Base-by-base conservation (phyloP, 2,329 filamentous ascomycete genomes). In the Periconia digitata region DNA sequence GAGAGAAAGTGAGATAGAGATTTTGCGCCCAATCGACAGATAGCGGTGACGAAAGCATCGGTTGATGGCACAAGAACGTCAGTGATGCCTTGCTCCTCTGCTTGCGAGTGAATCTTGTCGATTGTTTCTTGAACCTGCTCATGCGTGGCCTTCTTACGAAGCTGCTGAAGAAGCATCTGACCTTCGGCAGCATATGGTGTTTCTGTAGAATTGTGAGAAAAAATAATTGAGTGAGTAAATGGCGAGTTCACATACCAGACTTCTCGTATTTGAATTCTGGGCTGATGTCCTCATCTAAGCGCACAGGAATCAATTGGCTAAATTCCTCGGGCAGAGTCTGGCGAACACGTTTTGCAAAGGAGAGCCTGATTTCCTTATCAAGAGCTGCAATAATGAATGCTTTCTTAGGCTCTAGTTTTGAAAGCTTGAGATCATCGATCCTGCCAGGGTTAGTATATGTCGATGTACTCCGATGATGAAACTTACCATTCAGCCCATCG, bases 281-380 rank as follows among this genome's bases (percentile, higher is more conserved):
- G 15, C 87, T 89, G n/a, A 88, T 89, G 66, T 99, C 94, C 66
- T 94, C 90, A 72, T 97, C 92, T 69, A 96, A 95, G 57, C 87
- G 90, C 44, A 89, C 84, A 0, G 88, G 82, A 56, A 99, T 92
- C 51, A 99, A 76, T 2, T 78, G 76, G 60, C 92, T 85, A 66
- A 96, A 97, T 7, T 86, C 84, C 44, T 88, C 85, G 1, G 92
- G 94, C 7, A 99, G 77, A 5, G 94, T 97, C 54, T 92, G 92
- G 71, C 94, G 92, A 66, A 99, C 96, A 47, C 94, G 86, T 72
- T 96, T 92, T 0, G 94, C 91, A 70, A 99, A 99, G 65, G 91
- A 96, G 42, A 99, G 79, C 5, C 94, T 87, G 56, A 99, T 95
- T 74, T 99, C 94, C 76, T 97, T 97, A 67, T 99, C 94, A 49